phyloP scores from a whole-genome alignment of 441 rosid genomes.

The Erodium texanum region DNA sequence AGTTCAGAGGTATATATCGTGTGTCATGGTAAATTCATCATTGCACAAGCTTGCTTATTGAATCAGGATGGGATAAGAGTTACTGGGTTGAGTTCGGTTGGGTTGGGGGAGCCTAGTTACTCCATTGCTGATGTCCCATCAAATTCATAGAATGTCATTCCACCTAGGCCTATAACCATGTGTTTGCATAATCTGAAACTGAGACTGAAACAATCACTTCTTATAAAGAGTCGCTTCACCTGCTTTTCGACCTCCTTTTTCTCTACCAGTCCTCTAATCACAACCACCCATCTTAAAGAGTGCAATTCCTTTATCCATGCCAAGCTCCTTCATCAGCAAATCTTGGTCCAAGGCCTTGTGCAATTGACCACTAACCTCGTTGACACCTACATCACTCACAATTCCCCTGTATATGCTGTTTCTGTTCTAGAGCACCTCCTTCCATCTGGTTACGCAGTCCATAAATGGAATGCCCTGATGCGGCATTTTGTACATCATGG shows the following conservation, averaged over 20 bases:
- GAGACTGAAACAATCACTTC: neutral
- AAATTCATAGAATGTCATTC: neutral
- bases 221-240: constrained; percentile 1
- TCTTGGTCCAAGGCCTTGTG: constrained; percentile 35
- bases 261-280: constrained; percentile 20
- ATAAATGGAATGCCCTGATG: constrained; percentile 68
- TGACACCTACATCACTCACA: constrained; percentile 53
- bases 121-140: neutral
- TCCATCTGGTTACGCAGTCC: constrained; percentile 46
- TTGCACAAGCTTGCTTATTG: neutral
- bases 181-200: neutral
- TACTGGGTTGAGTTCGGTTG: neutral
- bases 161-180: neutral
- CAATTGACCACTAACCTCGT: constrained; percentile 43
- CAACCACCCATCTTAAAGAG: constrained; percentile 39
- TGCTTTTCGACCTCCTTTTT: constrained; percentile 10
- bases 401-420: constrained; percentile 36
- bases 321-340: constrained; percentile 58
- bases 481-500: constrained; percentile 34
- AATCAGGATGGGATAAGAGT: neutral
- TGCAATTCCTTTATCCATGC: constrained; percentile 54
- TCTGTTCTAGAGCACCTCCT: constrained; percentile 46
- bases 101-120: neutral
- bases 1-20: neutral
- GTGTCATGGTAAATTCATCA: neutral